Evolutionary conservation across 768 basidiomycete species (phyloP), one percentile per base, ranked within the genome.

Genomic region (Tricholoma flavovirens): DNA sequence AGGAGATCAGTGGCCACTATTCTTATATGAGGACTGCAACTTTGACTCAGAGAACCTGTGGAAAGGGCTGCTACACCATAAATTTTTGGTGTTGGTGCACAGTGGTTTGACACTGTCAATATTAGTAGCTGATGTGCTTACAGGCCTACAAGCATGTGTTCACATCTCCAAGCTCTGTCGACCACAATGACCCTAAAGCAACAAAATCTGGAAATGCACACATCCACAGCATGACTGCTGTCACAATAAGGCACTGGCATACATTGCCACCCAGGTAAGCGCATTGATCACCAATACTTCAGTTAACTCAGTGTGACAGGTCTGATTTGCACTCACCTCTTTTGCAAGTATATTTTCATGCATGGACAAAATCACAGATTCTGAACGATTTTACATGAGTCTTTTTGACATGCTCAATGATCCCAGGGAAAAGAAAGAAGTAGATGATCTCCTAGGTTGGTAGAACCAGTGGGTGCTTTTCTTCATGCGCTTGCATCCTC

Each of bases 251-350:
- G 5, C 46, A n/a, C 29, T 48, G 17, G 46, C 46, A 5, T 48
- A 48, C 26, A 48, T 48, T 29, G 14, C 46, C 15, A 48, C 46
- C 26, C 46, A 48, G 46, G 46, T 48, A n/a, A 48, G 26, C 49
- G 19, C 4, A 32, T 3, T 11, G 10, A 17, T 14, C 1, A 21
- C 32, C 14, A 9, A 35, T 7, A 19, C 15, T 24, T 4, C 17
- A 21, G n/a, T 5, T 8, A 8, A 2, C 24, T 51, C 22, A 17
- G n/a, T 8, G 11, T 33, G 21, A 21, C 32, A 55, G 54, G 54
- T 55, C n/a, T 35, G 33, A 2, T 55, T 55, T 50, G 54, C 48
- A 14, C 49, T 55, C 6, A 49, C 32, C 12, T 55, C 54, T 29
- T n/a, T n/a, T n/a, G 54, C 54, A 10, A 22, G 21, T 14, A 14